Evolutionary conservation across 192 early-diverging fungal species (phyloP).

Genomic region (Coemansia sp.): DNA sequence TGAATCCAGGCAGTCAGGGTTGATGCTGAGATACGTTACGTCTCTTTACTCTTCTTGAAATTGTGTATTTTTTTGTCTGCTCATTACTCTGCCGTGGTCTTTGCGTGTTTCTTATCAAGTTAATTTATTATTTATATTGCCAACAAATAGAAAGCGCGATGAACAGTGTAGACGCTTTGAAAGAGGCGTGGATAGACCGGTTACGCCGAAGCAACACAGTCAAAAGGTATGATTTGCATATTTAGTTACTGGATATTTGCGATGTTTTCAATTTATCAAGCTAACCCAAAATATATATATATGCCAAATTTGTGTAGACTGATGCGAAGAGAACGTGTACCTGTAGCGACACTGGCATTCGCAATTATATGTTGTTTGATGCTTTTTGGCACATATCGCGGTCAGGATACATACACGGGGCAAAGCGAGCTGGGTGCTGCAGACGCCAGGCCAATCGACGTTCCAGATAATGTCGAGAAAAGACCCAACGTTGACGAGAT

Average conservation of each 20-base stretch:
- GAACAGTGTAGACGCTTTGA: slow-evolving; percentile 15
- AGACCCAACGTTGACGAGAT: neutral
- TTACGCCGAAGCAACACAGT: slow-evolving; percentile 9
- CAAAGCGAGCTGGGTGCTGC: neutral
- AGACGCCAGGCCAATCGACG: neutral
- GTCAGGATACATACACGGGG: neutral
- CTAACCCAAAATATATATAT: neutral
- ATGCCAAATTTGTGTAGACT: neutral
- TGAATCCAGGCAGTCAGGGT: too few species aligned
- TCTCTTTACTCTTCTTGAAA: too few species aligned
- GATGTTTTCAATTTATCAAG: too few species aligned
- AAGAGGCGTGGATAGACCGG: slow-evolving; percentile 9
- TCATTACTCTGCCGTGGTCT: too few species aligned
- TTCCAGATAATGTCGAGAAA: neutral
- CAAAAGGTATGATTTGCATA: slow-evolving; percentile 27
- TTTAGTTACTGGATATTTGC: too few species aligned
- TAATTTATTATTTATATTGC: too few species aligned
- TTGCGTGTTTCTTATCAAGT: too few species aligned
- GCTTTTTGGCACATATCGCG: slow-evolving; percentile 5
- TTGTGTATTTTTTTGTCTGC: too few species aligned
- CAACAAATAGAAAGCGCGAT: slow-evolving; percentile 10
- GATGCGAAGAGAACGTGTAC: slow-evolving; percentile 12
- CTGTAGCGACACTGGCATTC: neutral
- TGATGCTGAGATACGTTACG: too few species aligned
- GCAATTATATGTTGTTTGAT: slow-evolving; percentile 10